Conservation (phyloP, 306 rosid genomes). For the Fragaria vesca region DNA sequence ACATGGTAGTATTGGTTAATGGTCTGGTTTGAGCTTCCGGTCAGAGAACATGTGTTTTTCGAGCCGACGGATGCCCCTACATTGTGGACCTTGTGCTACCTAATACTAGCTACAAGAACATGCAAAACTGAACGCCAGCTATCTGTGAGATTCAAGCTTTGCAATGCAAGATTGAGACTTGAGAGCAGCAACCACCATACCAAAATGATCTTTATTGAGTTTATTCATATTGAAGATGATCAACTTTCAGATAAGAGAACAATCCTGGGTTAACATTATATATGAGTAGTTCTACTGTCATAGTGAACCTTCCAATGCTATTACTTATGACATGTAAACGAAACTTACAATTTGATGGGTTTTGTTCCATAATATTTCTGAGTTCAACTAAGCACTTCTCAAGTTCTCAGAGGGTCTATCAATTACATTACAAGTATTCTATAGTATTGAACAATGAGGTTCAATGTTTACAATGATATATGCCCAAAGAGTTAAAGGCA, state of each 20-base stretch:
- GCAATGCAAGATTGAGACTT: background rate
- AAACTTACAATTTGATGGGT: background rate
- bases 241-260: background rate
- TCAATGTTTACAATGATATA: conserved; percentile 24
- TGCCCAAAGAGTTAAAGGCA: conserved; percentile 12
- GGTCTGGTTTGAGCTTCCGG: background rate
- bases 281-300: background rate
- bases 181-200: background rate
- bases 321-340: background rate
- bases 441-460: conserved; percentile 28
- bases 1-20: too few relatives aligned
- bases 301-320: background rate
- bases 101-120: background rate
- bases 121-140: background rate
- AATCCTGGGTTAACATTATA: too few relatives aligned
- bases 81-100: background rate
- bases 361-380: background rate
- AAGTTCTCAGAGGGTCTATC: conserved; percentile 28
- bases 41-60: too few relatives aligned
- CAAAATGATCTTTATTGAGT: background rate
- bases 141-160: background rate
- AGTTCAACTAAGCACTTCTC: conserved; percentile 11
- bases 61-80: background rate
- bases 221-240: background rate
- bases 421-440: conserved; percentile 42